Base-by-base conservation (phyloP, 1,284 basidiomycete species). In the Agaricales sp. region DNA sequence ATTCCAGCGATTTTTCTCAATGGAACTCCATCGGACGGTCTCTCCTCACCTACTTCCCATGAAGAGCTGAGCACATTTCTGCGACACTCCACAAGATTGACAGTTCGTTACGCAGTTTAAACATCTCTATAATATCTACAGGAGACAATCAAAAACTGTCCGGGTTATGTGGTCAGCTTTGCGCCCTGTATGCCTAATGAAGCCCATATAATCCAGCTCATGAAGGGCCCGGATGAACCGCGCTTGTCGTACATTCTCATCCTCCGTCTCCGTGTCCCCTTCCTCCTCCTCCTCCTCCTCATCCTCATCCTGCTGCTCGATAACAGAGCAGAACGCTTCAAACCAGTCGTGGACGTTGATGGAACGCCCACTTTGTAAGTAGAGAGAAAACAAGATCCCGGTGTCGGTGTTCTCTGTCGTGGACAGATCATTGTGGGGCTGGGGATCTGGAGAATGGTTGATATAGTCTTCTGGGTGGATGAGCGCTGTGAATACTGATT, bases 261-360 rank as follows among this genome's bases (percentile, higher is more conserved):
- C 47, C 3, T 58, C 56, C 11, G 49, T 47, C 4, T 55, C 54
- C 18, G 48, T 50, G 53, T 64, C 57, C 37, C 55, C 57, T 47
- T 55, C 58, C 26, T 57, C 56, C 23, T 49, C 54, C 6, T 54
- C 53, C n/a, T 51, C 52, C n/a, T 35, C 30, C 20, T 19, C n/a
- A 8, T 43, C 8, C 8, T n/a, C 52, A 4, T 46, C 45, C 25
- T 57, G 56, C 22, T 49, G 53, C 4, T 54, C 53, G 41, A 43
- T 11, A 43, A 19, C 20, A 8, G 18, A 43, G 11, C 73, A 70
- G 59, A 89, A 90, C 13, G 80, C 73, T 54, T 83, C 78, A 58
- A 78, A 88, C 86, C 86, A 88, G 61, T 90, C 87, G 58, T 83
- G 87, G 1, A 87, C 73, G 57, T 90, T 90, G 63, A 90, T 75